A percentile compares a stretch with the other conserved stretches of the same genome.
Evolutionary conservation across 177 flowering plant genomes (phyloP).

Genomic region (Telopea speciosissima): DNA sequence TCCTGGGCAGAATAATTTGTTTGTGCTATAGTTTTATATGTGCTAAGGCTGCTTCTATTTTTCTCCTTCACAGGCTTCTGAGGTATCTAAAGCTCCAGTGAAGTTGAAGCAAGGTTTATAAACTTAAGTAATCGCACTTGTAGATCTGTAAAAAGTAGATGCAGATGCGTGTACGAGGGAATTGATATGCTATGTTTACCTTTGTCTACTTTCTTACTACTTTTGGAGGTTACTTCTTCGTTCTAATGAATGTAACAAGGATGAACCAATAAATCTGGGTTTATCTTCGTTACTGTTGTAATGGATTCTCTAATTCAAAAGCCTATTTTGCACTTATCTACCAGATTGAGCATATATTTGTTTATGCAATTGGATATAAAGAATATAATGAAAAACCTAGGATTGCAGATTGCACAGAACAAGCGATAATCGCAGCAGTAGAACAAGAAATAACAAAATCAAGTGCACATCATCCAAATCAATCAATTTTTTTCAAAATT

Average conservation of each 20-base stretch:
- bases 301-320: constrained; percentile 2
- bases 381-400: background rate
- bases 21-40: background rate
- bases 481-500: too few relatives aligned
- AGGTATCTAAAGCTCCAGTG: constrained; percentile 37
- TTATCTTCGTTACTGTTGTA: constrained; percentile 3
- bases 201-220: background rate
- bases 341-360: background rate
- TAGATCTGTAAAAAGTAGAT: constrained; percentile 7
- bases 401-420: background rate
- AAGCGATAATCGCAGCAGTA: too few relatives aligned
- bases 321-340: background rate
- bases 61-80: constrained; percentile 24
- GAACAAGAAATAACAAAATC: background rate
- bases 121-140: background rate
- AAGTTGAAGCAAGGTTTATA: constrained; percentile 3
- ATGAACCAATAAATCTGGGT: constrained; percentile 2
- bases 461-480: background rate
- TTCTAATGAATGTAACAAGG: background rate
- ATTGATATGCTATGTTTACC: background rate
- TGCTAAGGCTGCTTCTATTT: background rate
- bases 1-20: background rate
- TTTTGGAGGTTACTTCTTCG: background rate
- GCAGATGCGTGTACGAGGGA: constrained; percentile 5
- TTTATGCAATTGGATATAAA: background rate